Percentiles rank a stretch among this genome's conserved stretches.
Conservation (phyloP, 768 basidiomycete genomes). For the Rossbeevera mucosa region DNA sequence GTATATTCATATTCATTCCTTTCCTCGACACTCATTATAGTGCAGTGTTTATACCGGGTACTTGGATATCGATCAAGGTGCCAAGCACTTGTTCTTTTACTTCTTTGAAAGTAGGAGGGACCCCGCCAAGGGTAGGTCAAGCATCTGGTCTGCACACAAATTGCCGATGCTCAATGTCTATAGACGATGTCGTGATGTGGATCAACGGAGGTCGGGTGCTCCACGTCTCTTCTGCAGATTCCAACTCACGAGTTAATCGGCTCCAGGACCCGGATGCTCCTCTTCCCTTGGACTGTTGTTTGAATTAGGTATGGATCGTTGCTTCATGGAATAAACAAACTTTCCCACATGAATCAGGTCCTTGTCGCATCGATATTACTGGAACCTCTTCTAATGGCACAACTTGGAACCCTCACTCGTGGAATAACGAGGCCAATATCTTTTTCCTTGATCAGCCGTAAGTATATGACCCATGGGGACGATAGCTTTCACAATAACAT, state of each 20-base stretch:
- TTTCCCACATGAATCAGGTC: slow-evolving; percentile 36
- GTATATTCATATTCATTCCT: not conserved
- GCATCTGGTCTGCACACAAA: not conserved
- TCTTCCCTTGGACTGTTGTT: slow-evolving; percentile 55
- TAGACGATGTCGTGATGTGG: slow-evolving; percentile 69
- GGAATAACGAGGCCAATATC: slow-evolving; percentile 63
- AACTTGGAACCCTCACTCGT: slow-evolving; percentile 57
- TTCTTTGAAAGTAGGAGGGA: slow-evolving; percentile 55
- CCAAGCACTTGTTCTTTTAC: slow-evolving; percentile 52
- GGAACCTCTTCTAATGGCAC: slow-evolving; percentile 55
- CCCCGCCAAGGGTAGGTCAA: slow-evolving; percentile 34
- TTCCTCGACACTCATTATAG: not conserved
- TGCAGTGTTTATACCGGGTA: slow-evolving; percentile 44
- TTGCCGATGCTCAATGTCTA: not conserved
- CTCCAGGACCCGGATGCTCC: slow-evolving; percentile 53
- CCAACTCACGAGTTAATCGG: not conserved
- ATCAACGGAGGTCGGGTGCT: slow-evolving; percentile 54
- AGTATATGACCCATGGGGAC: slow-evolving; percentile 3
- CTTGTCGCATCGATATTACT: slow-evolving; percentile 55
- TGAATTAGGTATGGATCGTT: slow-evolving; percentile 41
- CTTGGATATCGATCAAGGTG: slow-evolving; percentile 45
- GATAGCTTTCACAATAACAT: not conserved
- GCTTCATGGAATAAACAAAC: slow-evolving; percentile 5
- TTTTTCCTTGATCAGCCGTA: slow-evolving; percentile 70
- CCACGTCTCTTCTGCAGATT: not conserved